Evolutionary conservation across 148 eudicot genomes (phyloP).

Genomic region (Cornus florida): DNA sequence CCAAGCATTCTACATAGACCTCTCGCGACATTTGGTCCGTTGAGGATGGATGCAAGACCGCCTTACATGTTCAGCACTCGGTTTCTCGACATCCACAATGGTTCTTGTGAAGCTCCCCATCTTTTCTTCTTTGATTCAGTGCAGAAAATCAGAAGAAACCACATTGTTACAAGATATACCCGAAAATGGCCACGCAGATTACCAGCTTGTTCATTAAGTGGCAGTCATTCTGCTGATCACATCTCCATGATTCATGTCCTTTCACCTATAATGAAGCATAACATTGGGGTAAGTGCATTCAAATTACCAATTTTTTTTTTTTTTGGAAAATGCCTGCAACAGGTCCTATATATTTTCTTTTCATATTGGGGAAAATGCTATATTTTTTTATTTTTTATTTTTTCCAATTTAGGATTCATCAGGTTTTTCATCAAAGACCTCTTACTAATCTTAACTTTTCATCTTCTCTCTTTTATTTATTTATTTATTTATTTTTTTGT

Average conservation of each 20-base stretch:
- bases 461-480: no score
- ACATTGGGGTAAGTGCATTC: constrained; percentile 33
- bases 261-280: constrained; percentile 32
- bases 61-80: constrained; percentile 45
- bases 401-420: no score
- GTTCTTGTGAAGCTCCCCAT: constrained; percentile 46
- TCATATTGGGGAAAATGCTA: no score
- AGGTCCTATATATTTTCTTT: no score
- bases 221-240: constrained; percentile 10
- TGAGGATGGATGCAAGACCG: constrained; percentile 19
- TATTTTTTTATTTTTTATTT: no score
- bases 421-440: no score
- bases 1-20: constrained; percentile 36
- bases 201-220: constrained; percentile 16
- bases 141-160: constrained; percentile 1
- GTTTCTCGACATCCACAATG: not conserved
- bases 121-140: constrained; percentile 38
- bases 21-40: constrained; percentile 34
- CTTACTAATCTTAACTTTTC: no score
- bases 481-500: no score
- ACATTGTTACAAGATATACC: constrained; percentile 28
- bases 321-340: not conserved
- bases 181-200: constrained; percentile 10
- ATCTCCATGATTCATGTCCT: constrained; percentile 31
- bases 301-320: not conserved